A percentile compares a stretch with the other conserved stretches of the same genome.
Evolutionary conservation across 1,284 basidiomycete genomes (phyloP).

Genomic region (Trichosporon sp.): DNA sequence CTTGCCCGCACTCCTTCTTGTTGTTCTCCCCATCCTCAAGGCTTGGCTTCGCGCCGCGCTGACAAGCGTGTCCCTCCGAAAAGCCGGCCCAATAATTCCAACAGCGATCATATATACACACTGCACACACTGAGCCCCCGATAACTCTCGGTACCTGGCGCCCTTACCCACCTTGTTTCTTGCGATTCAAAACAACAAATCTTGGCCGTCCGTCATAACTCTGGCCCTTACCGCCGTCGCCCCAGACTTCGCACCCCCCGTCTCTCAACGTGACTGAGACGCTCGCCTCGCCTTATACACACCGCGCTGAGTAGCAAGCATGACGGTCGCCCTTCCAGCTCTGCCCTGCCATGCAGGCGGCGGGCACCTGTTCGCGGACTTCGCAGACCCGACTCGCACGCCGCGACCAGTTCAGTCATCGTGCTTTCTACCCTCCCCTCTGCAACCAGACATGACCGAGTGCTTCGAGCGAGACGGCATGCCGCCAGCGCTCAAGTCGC

Average conservation of each 20-base stretch:
- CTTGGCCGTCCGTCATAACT: not conserved
- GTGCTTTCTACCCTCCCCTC: not conserved
- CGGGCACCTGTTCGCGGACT: not conserved
- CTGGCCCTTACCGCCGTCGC: not conserved
- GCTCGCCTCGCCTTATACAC: not conserved
- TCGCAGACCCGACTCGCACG: not conserved
- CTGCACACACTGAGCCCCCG: not conserved
- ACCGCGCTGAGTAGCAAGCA: not conserved
- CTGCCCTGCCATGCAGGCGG: not conserved
- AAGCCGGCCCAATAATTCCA: not conserved
- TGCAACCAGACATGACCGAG: not conserved
- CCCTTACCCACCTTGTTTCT: not conserved
- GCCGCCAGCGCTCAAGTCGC: not conserved
- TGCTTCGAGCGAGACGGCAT: not conserved
- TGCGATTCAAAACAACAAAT: not conserved
- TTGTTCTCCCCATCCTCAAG: not conserved
- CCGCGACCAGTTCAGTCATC: not conserved
- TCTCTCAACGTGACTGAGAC: not conserved
- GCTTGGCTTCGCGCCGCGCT: slow-evolving; percentile 11
- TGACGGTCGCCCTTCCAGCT: slow-evolving; percentile 6
- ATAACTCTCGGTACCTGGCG: not conserved
- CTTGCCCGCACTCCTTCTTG: not conserved
- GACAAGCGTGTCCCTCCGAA: not conserved
- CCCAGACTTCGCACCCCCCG: not conserved
- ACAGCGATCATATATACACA: not conserved